phyloP scores from a whole-genome alignment of 2,329 filamentous ascomycete genomes.

The Myriosclerotinia curreyana region DNA sequence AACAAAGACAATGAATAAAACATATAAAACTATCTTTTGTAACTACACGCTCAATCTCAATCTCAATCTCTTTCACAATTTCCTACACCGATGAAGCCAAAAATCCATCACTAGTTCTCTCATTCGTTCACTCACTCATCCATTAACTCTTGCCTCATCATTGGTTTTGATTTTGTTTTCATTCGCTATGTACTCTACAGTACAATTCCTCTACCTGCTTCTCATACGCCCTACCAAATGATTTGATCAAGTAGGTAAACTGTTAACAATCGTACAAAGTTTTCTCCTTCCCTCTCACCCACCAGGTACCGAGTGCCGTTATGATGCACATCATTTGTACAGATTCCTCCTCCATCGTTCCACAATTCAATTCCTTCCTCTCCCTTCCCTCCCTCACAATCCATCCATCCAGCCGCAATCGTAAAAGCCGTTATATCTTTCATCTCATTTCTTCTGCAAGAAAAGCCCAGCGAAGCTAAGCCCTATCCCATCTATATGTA shows the following conservation, averaged over 20 bases:
- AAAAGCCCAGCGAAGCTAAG: background rate
- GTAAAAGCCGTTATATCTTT: constrained; percentile 17
- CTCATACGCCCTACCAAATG: background rate
- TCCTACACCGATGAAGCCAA: too few species aligned
- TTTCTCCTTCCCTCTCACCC: background rate
- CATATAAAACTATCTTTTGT: too few species aligned
- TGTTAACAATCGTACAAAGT: background rate
- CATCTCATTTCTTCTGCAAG: constrained; percentile 18
- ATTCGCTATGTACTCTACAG: constrained; percentile 9
- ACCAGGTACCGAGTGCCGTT: background rate
- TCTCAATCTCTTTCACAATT: too few species aligned
- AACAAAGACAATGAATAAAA: too few species aligned
- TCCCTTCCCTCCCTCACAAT: background rate
- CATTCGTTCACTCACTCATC: background rate
- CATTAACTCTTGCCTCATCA: background rate
- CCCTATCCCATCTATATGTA: constrained; percentile 21
- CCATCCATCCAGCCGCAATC: background rate
- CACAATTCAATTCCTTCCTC: background rate
- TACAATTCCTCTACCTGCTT: background rate
- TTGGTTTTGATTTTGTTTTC: background rate
- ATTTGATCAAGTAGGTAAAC: background rate
- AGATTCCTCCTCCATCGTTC: constrained; percentile 2
- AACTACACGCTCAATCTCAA: too few species aligned
- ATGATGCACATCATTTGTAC: constrained; percentile 4
- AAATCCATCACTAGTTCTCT: background rate